Base-by-base conservation (phyloP, 2,329 filamentous ascomycete genomes). In the Colletotrichum sp. region DNA sequence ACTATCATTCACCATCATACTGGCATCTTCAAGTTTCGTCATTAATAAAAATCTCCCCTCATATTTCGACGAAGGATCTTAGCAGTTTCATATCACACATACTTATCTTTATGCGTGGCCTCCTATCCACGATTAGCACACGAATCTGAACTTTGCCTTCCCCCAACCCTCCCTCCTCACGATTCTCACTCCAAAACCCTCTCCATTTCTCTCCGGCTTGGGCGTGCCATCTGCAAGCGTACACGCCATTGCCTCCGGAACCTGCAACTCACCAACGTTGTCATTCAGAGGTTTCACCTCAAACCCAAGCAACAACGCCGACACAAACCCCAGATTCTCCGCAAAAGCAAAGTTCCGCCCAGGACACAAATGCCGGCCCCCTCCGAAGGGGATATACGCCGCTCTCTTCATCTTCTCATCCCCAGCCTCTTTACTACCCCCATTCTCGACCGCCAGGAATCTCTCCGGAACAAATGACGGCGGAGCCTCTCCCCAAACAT, bases 141-240 rank as follows among this genome's bases (percentile, higher is more conserved):
- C 44, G 29, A 69, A 69, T 19, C 52, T 27, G 15, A n/a, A 69
- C 52, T 69, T 69, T 8, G 39, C 25, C 19, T 57, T 44, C 15
- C 55, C 36, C 36, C 36, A 67, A 8, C 64, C 64, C 25, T 44
- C 22, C 25, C 44, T 67, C 36, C 64, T 44, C 16, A 22, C 19
- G n/a, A 52, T 52, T 22, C 36, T 44, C 15, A 55, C 29, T 2
- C 36, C 36, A 8, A 67, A 67, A 1, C 36, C 64, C 25, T 67
- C 64, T 44, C 64, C 64, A 13, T 55, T 55, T 7, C 25, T 67
- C 25, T 22, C 64, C 19, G 64, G 64, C 64, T 55, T 67, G 32
- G 32, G 36, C 4, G 27, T 49, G 13, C 64, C 64, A 29, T 55
- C 64, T 25, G 44, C 44, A n/a, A 52, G 64, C 29, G 36, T 25